Evolutionary conservation across 2,329 filamentous ascomycete genomes (phyloP), one percentile per base, ranked within the genome.

Genomic region (Fusarium albosuccineum): DNA sequence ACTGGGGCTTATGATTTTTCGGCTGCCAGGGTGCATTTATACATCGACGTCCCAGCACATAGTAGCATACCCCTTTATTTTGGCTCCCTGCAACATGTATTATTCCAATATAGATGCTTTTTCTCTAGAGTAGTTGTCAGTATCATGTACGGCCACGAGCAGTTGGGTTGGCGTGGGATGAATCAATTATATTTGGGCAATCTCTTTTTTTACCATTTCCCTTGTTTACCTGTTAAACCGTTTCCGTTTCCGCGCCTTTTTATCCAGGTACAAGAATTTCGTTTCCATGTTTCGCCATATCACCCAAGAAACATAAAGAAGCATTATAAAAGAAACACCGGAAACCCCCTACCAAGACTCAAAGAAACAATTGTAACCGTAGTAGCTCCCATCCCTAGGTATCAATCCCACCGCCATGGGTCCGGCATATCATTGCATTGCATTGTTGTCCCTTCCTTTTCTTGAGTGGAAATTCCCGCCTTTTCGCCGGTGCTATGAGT

Each of bases 401-500:
- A 69, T 67, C 62, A 64, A 53, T 61, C 51, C 46, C 55, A 64
- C 37, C 55, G 55, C 54, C 40, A 49, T 41, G 52, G 22, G 26
- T 44, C 45, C 27, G 48, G 52, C 54, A 46, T 57, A 16, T 67
- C 52, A 53, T 57, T 44, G 41, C 40, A 44, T 62, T 44, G 41
- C 40, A 44, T 62, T 46, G 60, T 58, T 52, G 27, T 60, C 48
- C 58, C 36, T 64, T 62, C 59, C 63, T 51, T 62, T 62, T 60
- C 63, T 51, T 62, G 52, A 45, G 39, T 64, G 42, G 64, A 65
- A 42, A 42, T 36, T 53, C 60, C 66, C 56, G 54, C 66, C 66
- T 51, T 62, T 73, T 70, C 71, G 71, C 71, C 68, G 61, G 51
- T 73, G 66, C 70, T 59, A 71, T 73, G 66, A 69, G 56, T 69